A percentile compares a stretch with the other conserved stretches of the same genome.
These are phyloP conservation scores for Epichloe baconii DNA, from an alignment of 2,329 filamentous ascomycete genomes.

Conservation along the genomic window DNA sequence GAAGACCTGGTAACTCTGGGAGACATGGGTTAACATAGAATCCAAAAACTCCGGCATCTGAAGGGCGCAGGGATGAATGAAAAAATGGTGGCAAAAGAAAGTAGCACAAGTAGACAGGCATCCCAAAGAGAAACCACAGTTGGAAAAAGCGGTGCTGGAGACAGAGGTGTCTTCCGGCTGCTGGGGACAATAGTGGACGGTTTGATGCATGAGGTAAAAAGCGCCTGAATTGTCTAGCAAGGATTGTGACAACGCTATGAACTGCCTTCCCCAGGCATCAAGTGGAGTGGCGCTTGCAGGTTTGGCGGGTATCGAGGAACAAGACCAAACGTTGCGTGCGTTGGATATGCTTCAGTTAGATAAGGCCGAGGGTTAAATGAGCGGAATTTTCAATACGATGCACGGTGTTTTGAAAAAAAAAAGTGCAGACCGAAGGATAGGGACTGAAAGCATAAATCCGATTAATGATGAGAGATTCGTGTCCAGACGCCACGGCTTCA, in stretches of 20 bases:
- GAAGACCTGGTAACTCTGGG: constrained; percentile 92
- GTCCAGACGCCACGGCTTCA: not conserved
- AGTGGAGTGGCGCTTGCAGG: constrained; percentile 2
- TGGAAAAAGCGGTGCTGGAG: not conserved
- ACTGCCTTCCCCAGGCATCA: not conserved
- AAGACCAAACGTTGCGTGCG: not conserved
- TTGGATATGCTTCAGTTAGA: not conserved
- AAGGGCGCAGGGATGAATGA: constrained; percentile 16
- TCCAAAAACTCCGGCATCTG: constrained; percentile 9
- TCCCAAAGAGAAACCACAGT: not conserved
- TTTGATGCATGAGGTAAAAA: constrained; percentile 1
- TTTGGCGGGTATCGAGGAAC: not conserved
- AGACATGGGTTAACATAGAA: constrained; percentile 62
- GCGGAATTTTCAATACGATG: not conserved
- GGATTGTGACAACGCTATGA: not conserved
- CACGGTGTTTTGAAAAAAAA: not conserved
- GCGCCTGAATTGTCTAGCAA: not conserved
- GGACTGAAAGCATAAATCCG: not conserved
- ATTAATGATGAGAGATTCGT: not conserved
- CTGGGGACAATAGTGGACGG: constrained; percentile 6
- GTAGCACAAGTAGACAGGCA: not conserved
- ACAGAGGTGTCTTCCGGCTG: not conserved
- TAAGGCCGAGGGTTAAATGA: not conserved
- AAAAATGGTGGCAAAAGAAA: constrained; percentile 6
- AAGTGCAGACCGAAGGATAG: not conserved